phyloP scores from a whole-genome alignment of 2,329 filamentous ascomycete species.

The Alternaria sp. region DNA sequence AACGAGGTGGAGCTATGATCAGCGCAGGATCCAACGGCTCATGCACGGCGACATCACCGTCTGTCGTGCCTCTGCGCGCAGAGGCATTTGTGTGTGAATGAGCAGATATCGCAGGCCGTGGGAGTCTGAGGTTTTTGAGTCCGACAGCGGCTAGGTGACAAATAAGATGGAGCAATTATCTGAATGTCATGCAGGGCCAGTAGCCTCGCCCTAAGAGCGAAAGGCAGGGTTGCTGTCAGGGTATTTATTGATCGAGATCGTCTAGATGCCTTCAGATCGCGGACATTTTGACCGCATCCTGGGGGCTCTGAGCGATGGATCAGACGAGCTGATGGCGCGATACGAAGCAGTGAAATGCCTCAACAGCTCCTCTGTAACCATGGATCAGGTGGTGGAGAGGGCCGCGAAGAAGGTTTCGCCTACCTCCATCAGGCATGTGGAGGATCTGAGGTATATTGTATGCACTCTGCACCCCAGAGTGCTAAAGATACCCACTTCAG shows the following conservation, averaged over 20 bases:
- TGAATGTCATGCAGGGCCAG: constrained; percentile 14
- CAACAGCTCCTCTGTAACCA: neutral
- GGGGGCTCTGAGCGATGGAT: constrained; percentile 5
- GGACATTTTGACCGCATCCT: constrained; percentile 1
- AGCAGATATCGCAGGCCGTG: neutral
- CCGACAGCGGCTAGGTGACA: constrained; percentile 17
- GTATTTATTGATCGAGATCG: constrained; percentile 11
- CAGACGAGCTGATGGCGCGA: constrained; percentile 1
- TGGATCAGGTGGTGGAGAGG: neutral
- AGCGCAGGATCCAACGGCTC: constrained; percentile 5
- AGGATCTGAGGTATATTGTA: constrained; percentile 18
- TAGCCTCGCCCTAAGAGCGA: constrained; percentile 5
- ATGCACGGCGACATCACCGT: constrained; percentile 20
- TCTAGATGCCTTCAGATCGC: constrained; percentile 8
- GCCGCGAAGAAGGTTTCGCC: neutral
- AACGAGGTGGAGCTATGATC: constrained; percentile 21
- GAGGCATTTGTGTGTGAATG: neutral
- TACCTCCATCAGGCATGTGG: constrained; percentile 10
- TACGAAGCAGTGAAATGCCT: neutral
- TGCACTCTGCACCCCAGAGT: constrained; percentile 33
- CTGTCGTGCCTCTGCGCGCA: constrained; percentile 2
- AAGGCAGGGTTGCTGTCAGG: constrained; percentile 9
- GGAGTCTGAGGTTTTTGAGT: neutral
- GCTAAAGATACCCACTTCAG: constrained; percentile 17
- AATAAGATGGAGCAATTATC: constrained; percentile 11